Conservation (phyloP, 306 rosid species). For the Urtica urens region DNA sequence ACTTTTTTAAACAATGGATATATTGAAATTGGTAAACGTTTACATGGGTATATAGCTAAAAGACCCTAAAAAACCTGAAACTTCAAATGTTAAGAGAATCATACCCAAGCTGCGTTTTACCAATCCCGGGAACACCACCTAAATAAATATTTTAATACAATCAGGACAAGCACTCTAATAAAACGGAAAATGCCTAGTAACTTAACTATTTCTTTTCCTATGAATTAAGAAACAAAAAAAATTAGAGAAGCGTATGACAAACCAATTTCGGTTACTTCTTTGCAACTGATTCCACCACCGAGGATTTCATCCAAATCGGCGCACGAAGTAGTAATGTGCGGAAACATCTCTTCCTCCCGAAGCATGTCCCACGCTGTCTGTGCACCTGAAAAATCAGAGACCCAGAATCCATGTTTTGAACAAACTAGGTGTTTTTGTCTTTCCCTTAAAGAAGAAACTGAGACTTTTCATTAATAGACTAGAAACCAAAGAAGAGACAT, state of each 20-base stretch:
- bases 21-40: no score
- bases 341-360: conserved; percentile 52
- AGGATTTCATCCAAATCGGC: conserved; percentile 70
- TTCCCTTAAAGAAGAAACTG: no score
- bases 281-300: conserved; percentile 73
- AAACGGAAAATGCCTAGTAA: conserved; percentile 4
- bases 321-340: conserved; percentile 65
- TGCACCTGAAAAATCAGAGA: conserved; percentile 39
- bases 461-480: no score
- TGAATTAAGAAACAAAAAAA: conserved; percentile 1
- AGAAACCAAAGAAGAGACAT: no score
- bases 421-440: no score
- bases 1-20: no score
- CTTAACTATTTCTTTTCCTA: background rate
- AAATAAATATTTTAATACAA: conserved; percentile 9
- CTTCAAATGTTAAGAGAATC: conserved; percentile 7
- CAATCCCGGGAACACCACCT: conserved; percentile 97
- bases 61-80: no score
- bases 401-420: no score
- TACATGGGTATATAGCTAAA: no score
- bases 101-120: conserved; percentile 96
- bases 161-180: conserved; percentile 7
- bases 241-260: no score
- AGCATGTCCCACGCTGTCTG: conserved; percentile 93
- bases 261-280: conserved; percentile 95